Percentiles rank a stretch among this genome's conserved stretches.
phyloP scores from a whole-genome alignment of 2,329 filamentous ascomycete species.

The Hymenotorrendiella dingleyae region DNA sequence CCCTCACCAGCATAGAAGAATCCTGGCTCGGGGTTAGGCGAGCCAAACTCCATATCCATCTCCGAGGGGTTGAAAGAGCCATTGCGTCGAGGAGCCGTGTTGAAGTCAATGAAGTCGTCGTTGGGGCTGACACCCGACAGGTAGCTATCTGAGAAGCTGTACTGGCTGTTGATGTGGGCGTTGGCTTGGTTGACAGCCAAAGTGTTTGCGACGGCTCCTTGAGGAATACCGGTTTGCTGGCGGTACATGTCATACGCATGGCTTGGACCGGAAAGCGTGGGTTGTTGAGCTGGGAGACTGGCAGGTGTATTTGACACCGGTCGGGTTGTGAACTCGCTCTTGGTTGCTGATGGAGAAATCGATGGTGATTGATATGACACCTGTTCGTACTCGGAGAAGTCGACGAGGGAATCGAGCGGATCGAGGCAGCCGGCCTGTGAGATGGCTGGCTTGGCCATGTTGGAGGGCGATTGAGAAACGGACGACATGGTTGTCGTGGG shows the following conservation, averaged over 20 bases:
- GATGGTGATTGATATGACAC: slow-evolving; percentile 56
- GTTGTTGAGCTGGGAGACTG: slow-evolving; percentile 48
- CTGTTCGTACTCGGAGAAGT: slow-evolving; percentile 58
- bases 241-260: slow-evolving; percentile 94
- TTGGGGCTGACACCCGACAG: slow-evolving; percentile 50
- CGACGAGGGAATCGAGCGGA: slow-evolving; percentile 50
- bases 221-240: slow-evolving; percentile 89
- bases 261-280: slow-evolving; percentile 69
- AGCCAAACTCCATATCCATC: slow-evolving; percentile 65
- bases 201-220: slow-evolving; percentile 74
- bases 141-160: slow-evolving; percentile 40
- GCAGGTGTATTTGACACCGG: slow-evolving; percentile 48
- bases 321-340: slow-evolving; percentile 45
- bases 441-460: slow-evolving; percentile 22
- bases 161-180: slow-evolving; percentile 40
- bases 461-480: slow-evolving; percentile 20
- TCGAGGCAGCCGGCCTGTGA: slow-evolving; percentile 27
- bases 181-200: slow-evolving; percentile 67
- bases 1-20: slow-evolving; percentile 59
- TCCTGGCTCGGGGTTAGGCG: slow-evolving; percentile 46
- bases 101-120: slow-evolving; percentile 68
- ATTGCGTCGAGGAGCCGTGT: slow-evolving; percentile 55
- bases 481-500: slow-evolving; percentile 17
- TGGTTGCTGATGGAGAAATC: slow-evolving; percentile 51
- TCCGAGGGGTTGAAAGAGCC: slow-evolving; percentile 52